Evolutionary conservation across 306 rosid genomes (phyloP).

Genomic region (Sicyos baderoa): DNA sequence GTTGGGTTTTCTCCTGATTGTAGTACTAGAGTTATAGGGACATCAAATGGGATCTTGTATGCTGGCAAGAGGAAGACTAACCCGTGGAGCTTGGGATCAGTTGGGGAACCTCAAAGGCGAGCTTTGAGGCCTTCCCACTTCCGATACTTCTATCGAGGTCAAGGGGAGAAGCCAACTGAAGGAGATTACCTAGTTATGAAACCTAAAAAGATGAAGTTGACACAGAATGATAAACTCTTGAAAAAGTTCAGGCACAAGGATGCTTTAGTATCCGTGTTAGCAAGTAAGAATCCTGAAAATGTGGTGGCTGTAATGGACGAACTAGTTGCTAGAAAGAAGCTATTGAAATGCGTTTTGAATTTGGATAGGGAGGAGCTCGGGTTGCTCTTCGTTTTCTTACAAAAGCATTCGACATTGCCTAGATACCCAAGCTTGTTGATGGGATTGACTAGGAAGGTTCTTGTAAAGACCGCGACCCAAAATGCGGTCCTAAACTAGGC

Average conservation of each 20-base stretch:
- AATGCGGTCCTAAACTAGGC: no score
- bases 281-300: constrained; percentile 52
- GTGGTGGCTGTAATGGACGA: constrained; percentile 87
- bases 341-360: constrained; percentile 50
- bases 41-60: constrained; percentile 69
- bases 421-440: constrained; percentile 51
- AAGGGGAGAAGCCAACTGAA: constrained; percentile 59
- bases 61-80: constrained; percentile 55
- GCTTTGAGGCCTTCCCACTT: constrained; percentile 43
- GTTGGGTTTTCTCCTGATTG: constrained; percentile 59
- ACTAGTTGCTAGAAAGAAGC: constrained; percentile 65
- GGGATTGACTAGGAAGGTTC: constrained; percentile 65
- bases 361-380: constrained; percentile 57
- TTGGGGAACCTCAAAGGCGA: constrained; percentile 29
- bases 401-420: constrained; percentile 48
- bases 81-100: constrained; percentile 32
- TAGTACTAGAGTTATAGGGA: constrained; percentile 52
- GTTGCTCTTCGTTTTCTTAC: constrained; percentile 50
- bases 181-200: constrained; percentile 58
- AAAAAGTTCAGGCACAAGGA: constrained; percentile 79
- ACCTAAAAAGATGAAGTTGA: constrained; percentile 47
- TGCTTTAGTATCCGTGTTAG: constrained; percentile 61
- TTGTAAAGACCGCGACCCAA: no score
- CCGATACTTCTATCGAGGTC: constrained; percentile 81
- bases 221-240: constrained; percentile 64